Conservation (phyloP, 768 basidiomycete genomes). For the Macrolepiota albuminosa region DNA sequence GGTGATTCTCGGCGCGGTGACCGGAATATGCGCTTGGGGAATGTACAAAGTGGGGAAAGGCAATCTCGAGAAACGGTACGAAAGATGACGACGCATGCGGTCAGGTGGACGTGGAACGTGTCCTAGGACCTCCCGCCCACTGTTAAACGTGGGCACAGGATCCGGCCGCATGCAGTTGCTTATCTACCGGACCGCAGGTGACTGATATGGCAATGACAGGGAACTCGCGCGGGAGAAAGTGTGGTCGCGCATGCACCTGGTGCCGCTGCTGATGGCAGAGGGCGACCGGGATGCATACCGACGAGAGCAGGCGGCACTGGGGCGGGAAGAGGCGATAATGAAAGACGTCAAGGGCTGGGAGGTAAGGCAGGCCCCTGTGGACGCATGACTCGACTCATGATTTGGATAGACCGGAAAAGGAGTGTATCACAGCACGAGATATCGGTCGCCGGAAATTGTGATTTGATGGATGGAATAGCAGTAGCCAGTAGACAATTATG, state of each 20-base stretch:
- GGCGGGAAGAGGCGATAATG: slow-evolving; percentile 88
- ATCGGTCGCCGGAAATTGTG: slow-evolving; percentile 43
- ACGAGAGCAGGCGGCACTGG: slow-evolving; percentile 70
- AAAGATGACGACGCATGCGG: slow-evolving; percentile 17
- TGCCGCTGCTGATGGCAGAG: slow-evolving; percentile 89
- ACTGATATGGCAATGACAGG: slow-evolving; percentile 55
- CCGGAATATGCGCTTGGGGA: slow-evolving; percentile 81
- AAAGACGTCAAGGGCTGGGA: slow-evolving; percentile 91
- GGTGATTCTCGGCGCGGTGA: slow-evolving; percentile 82
- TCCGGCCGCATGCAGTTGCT: slow-evolving; percentile 47
- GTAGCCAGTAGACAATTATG: slow-evolving; percentile 4
- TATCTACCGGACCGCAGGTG: slow-evolving; percentile 47
- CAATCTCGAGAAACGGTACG: slow-evolving; percentile 86
- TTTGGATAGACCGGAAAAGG: slow-evolving; percentile 70
- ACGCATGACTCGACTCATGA: slow-evolving; percentile 17
- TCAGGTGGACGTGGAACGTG: slow-evolving; percentile 73
- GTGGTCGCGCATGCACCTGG: slow-evolving; percentile 94
- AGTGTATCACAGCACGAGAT: slow-evolving; percentile 77
- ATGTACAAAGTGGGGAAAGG: slow-evolving; percentile 90
- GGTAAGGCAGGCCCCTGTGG: slow-evolving; percentile 47
- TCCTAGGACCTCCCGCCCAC: slow-evolving; percentile 50
- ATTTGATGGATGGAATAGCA: slow-evolving; percentile 19
- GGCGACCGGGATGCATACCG: slow-evolving; percentile 88
- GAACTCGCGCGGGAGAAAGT: slow-evolving; percentile 90
- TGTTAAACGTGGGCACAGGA: slow-evolving; percentile 69